Evolutionary conservation across 2,329 filamentous ascomycete species (phyloP).

Genomic region (Cytospora piceicola): DNA sequence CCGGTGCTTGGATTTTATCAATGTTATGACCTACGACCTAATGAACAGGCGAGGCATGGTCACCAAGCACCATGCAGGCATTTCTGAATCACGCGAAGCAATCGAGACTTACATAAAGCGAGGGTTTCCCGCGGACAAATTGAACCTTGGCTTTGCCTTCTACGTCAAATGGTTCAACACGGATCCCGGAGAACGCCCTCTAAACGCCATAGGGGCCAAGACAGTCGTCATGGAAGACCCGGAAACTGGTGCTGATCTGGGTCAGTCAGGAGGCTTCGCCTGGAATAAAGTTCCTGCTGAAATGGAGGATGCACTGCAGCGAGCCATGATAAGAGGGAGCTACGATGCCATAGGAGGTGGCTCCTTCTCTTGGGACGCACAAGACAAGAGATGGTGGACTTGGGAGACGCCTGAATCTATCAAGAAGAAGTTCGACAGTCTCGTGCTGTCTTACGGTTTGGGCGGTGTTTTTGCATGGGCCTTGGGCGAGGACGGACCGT

Average conservation of each 20-base stretch:
- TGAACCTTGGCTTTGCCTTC: slow-evolving; percentile 70
- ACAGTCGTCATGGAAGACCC: slow-evolving; percentile 63
- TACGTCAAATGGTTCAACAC: slow-evolving; percentile 70
- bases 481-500: slow-evolving; percentile 65
- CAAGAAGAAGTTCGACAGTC: slow-evolving; percentile 61
- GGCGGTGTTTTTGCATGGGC: slow-evolving; percentile 79
- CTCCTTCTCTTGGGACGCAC: slow-evolving; percentile 68
- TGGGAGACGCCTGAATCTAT: slow-evolving; percentile 70
- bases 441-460: slow-evolving; percentile 59
- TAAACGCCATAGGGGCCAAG: slow-evolving; percentile 54
- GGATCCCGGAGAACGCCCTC: slow-evolving; percentile 41
- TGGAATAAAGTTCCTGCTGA: slow-evolving; percentile 60
- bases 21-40: slow-evolving; percentile 61
- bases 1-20: slow-evolving; percentile 67
- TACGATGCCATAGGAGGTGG: slow-evolving; percentile 64
- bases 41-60: slow-evolving; percentile 70
- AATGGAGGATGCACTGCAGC: slow-evolving; percentile 60
- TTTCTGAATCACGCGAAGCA: slow-evolving; percentile 55
- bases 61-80: slow-evolving; percentile 67
- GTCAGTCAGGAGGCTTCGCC: slow-evolving; percentile 56
- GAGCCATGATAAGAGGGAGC: slow-evolving; percentile 54
- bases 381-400: slow-evolving; percentile 69
- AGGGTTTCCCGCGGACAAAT: slow-evolving; percentile 57
- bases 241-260: slow-evolving; percentile 61
- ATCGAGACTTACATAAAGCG: slow-evolving; percentile 62